Evolutionary conservation across 768 basidiomycete species (phyloP), one percentile per base, ranked within the genome.

Genomic region (Leccinum imitatum): DNA sequence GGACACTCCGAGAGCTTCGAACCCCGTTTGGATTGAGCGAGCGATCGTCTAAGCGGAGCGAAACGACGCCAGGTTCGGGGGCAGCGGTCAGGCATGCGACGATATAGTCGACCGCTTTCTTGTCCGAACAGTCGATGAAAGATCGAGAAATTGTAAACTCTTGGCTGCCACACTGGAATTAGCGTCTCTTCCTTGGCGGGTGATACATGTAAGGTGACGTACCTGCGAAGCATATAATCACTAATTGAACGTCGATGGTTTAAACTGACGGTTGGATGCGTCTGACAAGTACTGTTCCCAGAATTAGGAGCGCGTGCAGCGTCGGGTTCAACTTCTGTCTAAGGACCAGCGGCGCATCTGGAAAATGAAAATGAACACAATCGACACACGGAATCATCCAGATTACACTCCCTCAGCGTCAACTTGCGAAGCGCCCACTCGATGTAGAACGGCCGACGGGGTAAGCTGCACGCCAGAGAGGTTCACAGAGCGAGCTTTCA

Each of bases 41-140:
- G 68, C 95, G 97, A 56, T 94, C 93, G 64, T 98, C 96, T 54
- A 99, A 72, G 21, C 91, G 84, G n/a, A 98, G 73, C 0, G 92
- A 91, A 19, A 90, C 82, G 1, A 96, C 75, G 3, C 86, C 84
- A 11, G 58, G 71, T 62, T 58, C 70, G 25, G 56, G 67, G 10
- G 73, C 65, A 9, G 74, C 69, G 2, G 82, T 73, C 17, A 97
- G 77, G 1, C 89, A 87, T 25, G 82, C 82, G 0, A 90, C 86
- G 50, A 98, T 82, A 63, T 87, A 90, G 53, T 98, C 95, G 15
- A 93, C 79, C 0, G 90, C 81, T 71, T 87, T 89, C 72, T 91
- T 93, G 71, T 98, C 96, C 61, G 74, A 2, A 78, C 71, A 63
- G 90, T 96, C 60, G 93, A 91, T 3, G 93, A 95, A 25, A 99